Evolutionary conservation across 768 basidiomycete species (phyloP), one percentile per base, ranked within the genome.

Genomic region (Trametes cubensis): DNA sequence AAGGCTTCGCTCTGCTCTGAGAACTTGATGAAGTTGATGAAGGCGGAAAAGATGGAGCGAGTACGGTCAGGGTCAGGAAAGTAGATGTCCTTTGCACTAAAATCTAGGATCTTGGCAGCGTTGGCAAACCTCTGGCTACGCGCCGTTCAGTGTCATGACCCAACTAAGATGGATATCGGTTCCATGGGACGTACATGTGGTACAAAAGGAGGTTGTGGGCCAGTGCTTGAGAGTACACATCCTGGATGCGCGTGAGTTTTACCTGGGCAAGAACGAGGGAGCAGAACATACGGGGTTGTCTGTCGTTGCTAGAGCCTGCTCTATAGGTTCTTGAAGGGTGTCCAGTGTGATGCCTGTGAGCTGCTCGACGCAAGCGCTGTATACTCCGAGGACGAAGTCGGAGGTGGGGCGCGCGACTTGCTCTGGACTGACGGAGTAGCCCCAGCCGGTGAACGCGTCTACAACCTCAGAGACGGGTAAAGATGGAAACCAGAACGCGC

Each of bases 21-120:
- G 73, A 95, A 96, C 74, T 92, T 93, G 74, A 94, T 85, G 72
- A 95, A 93, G 75, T 97, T 97, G 79, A 95, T 92, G 67, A 96
- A 90, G 2, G 90, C 93, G 39, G 92, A 92, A 64, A 97, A 83
- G 42, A 90, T 79, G 55, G 83, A 80, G 28, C 88, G 81, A 0
- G 93, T 91, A 28, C 95, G 86, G 44, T 87, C 83, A 26, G 85
- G 77, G 8, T 92, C 88, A 1, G 95, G 95, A 48, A 78, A 80
- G 58, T 80, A 79, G 18, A 96, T 73, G 66, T 97, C 95, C 65
- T 80, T 84, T 55, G 90, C 78, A 64, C 81, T 86, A 72, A 96
- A 95, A 71, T 90, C 86, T 57, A 88, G 83, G 41, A 92, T 84
- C 67, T 86, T 80, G 6, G 92, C 89, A 0, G 90, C 87, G 52